Percentiles rank a stretch among this genome's conserved stretches.
These are phyloP conservation scores for Helicostylum pulchrum DNA, from an alignment of 192 early-diverging fungal species.

Conservation along the genomic window DNA sequence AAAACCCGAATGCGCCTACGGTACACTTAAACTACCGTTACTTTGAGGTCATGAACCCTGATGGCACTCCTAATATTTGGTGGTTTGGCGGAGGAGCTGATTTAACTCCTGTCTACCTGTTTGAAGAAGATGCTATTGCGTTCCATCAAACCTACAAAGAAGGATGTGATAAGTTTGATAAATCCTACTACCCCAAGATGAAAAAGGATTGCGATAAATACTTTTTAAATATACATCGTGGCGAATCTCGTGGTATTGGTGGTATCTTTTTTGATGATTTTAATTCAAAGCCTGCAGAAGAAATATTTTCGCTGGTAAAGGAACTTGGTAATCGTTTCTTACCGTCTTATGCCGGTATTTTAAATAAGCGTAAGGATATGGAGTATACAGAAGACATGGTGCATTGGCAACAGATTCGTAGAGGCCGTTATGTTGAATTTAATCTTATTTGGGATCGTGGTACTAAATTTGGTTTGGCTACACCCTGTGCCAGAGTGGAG, in stretches of 20 bases:
- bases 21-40: constrained; percentile 97
- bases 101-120: constrained; percentile 89
- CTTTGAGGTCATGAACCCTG: constrained; percentile 78
- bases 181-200: constrained; percentile 77
- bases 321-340: constrained; percentile 76
- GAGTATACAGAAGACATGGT: constrained; percentile 71
- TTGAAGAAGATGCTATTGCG: constrained; percentile 85
- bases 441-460: constrained; percentile 96
- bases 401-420: constrained; percentile 90
- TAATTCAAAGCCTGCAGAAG: constrained; percentile 61
- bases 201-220: constrained; percentile 97
- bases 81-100: constrained; percentile 99
- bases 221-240: constrained; percentile 81
- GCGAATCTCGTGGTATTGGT: constrained; percentile 91
- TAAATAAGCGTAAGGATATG: constrained; percentile 72
- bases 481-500: constrained; percentile 93
- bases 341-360: constrained; percentile 81
- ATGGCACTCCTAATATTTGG: constrained; percentile 61
- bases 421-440: constrained; percentile 97
- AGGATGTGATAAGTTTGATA: constrained; percentile 88
- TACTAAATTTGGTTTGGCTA: constrained; percentile 88
- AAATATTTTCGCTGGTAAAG: constrained; percentile 79
- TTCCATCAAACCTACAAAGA: constrained; percentile 90
- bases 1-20: constrained; percentile 92
- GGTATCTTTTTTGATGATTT: constrained; percentile 99